Evolutionary conservation across 2,329 filamentous ascomycete genomes (phyloP).

Genomic region (Hypomyces perniciosus): DNA sequence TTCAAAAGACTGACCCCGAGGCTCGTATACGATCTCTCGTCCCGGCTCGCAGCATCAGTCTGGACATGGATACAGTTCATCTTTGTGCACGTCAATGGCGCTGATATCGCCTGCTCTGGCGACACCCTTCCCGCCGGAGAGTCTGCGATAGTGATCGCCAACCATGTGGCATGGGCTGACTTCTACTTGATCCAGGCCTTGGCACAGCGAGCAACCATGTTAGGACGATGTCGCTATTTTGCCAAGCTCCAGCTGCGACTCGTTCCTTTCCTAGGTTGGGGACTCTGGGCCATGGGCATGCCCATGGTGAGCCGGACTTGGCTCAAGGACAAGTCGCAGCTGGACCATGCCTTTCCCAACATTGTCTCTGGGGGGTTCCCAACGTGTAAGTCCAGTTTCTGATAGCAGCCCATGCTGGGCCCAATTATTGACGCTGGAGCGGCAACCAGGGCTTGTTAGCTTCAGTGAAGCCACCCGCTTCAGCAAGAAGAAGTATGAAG

Average conservation of each 20-base stretch:
- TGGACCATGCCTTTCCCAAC: slow-evolving; percentile 51
- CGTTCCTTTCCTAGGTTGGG: slow-evolving; percentile 59
- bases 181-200: slow-evolving; percentile 60
- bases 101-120: slow-evolving; percentile 47
- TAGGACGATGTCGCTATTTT: slow-evolving; percentile 57
- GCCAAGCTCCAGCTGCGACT: slow-evolving; percentile 53
- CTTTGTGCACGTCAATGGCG: slow-evolving; percentile 49
- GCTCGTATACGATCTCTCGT: slow-evolving; percentile 48
- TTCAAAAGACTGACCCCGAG: slow-evolving; percentile 42
- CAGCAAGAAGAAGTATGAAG: slow-evolving; percentile 46
- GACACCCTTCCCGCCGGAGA: slow-evolving; percentile 46
- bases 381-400: slow-evolving; percentile 42
- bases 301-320: slow-evolving; percentile 56
- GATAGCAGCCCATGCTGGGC: no score
- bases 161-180: slow-evolving; percentile 57
- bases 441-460: slow-evolving; percentile 51
- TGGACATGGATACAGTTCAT: slow-evolving; percentile 54
- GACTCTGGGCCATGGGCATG: slow-evolving; percentile 60
- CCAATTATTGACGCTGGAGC: not conserved
- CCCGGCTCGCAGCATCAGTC: slow-evolving; percentile 45
- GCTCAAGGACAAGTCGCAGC: slow-evolving; percentile 49
- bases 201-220: slow-evolving; percentile 49
- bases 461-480: slow-evolving; percentile 60
- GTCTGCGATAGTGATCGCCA: slow-evolving; percentile 53
- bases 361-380: slow-evolving; percentile 48